Conservation (phyloP, 345 rosid species). For the Gossypium bickii region DNA sequence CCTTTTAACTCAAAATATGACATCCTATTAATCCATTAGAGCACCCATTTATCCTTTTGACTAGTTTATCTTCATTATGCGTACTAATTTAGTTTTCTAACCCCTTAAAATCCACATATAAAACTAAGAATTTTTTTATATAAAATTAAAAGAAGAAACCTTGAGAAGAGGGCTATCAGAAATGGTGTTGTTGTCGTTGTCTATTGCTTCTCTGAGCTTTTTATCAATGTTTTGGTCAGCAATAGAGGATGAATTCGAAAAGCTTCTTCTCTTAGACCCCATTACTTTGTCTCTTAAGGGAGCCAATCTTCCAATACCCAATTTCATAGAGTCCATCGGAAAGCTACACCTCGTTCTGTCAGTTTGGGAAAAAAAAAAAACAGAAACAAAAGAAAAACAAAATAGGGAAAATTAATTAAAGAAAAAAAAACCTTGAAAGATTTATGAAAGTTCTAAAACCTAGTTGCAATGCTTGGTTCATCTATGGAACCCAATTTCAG, state of each 20-base stretch:
- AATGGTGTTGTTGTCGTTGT: constrained; percentile 16
- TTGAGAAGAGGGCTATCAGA: constrained; percentile 23
- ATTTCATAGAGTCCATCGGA: constrained; percentile 34
- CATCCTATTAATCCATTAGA: constrained; percentile 14
- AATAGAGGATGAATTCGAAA: constrained; percentile 30
- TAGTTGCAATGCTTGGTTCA: constrained; percentile 39
- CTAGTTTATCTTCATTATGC: background rate
- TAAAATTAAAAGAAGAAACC: constrained; percentile 15
- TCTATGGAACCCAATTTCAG: constrained; percentile 13
- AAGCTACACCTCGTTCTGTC: constrained; percentile 36
- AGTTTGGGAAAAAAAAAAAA: constrained; percentile 8
- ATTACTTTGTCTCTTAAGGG: constrained; percentile 27
- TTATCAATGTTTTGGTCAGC: constrained; percentile 33
- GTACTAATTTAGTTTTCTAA: background rate
- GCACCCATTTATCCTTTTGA: constrained; percentile 9
- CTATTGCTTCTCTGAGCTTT: constrained; percentile 26
- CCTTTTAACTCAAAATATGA: background rate
- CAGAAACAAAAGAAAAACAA: background rate
- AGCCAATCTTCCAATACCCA: constrained; percentile 28
- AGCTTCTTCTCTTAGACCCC: constrained; percentile 35
- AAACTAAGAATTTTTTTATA: background rate
- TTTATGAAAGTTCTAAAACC: constrained; percentile 33
- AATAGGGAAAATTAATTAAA: constrained; percentile 2
- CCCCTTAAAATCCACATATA: constrained; percentile 16
- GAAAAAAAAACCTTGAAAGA: constrained; percentile 30